These are phyloP conservation scores for Syncephalastrum monosporum DNA, from an alignment of 371 early-diverging fungal species.

Conservation along the genomic window DNA sequence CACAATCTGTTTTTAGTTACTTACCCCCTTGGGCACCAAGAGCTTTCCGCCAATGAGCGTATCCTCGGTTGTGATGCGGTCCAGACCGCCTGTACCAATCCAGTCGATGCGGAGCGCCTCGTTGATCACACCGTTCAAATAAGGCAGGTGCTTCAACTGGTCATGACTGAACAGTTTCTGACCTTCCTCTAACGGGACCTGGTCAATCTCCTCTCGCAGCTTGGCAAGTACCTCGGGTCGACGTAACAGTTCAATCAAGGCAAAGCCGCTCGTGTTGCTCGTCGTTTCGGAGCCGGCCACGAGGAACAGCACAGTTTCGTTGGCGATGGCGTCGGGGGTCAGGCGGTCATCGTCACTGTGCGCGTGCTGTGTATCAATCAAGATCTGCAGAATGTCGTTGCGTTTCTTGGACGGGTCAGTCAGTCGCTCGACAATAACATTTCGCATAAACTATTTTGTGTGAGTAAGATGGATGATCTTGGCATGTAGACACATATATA, in stretches of 20 bases:
- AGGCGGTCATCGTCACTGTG: conserved; percentile 26
- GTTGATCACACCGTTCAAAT: conserved; percentile 38
- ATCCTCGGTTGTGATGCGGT: conserved; percentile 19
- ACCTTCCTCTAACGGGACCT: conserved; percentile 5
- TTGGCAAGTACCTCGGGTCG: conserved; percentile 23
- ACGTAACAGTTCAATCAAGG: conserved; percentile 26
- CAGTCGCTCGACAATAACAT: conserved; percentile 28
- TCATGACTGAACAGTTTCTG: conserved; percentile 22
- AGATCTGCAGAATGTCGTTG: conserved; percentile 38
- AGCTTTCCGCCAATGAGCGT: conserved; percentile 14
- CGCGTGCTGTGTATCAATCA: conserved; percentile 29
- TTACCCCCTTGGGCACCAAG: conserved; percentile 19
- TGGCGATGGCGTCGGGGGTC: conserved; percentile 27
- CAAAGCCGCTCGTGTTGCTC: conserved; percentile 35
- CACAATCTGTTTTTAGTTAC: neutral
- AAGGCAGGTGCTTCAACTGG: conserved; percentile 32
- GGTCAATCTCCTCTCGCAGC: conserved; percentile 32
- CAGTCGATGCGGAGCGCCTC: conserved; percentile 37
- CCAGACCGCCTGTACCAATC: conserved; percentile 24
- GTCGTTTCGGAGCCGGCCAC: conserved; percentile 46
- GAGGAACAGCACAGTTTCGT: conserved; percentile 34
- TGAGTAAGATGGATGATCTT: neutral
- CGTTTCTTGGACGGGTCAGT: conserved; percentile 15
- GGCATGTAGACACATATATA: neutral
- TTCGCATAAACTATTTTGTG: conserved; percentile 25